These are phyloP conservation scores for Leccinum olivaceopallidum DNA, from an alignment of 768 basidiomycete genomes.

Conservation along the genomic window DNA sequence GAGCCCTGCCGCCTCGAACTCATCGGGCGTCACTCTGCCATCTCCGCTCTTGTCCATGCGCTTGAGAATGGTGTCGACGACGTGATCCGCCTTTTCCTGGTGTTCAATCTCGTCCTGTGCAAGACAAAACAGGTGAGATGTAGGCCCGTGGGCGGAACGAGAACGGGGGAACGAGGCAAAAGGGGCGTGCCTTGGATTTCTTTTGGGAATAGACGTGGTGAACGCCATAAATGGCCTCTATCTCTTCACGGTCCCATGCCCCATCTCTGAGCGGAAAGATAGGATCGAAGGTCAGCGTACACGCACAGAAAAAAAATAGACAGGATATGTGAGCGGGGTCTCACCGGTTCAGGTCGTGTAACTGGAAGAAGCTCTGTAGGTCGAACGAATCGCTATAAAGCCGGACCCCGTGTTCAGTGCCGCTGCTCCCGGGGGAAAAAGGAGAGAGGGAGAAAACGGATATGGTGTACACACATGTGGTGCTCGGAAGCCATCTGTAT, in stretches of 20 bases:
- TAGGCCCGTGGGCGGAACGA: neutral
- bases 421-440: neutral
- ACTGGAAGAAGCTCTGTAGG: conserved; percentile 85
- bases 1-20: conserved; percentile 72
- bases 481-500: conserved; percentile 85
- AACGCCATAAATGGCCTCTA: conserved; percentile 95
- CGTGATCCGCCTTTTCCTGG: conserved; percentile 75
- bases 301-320: neutral
- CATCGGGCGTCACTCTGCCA: conserved; percentile 64
- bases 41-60: conserved; percentile 76
- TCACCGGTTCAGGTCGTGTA: conserved; percentile 90
- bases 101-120: conserved; percentile 73
- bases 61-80: conserved; percentile 70
- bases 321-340: conserved; percentile 14
- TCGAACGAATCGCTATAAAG: conserved; percentile 74
- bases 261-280: conserved; percentile 57
- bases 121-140: neutral
- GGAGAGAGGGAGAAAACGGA: neutral
- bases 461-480: conserved; percentile 59
- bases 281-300: neutral
- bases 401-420: neutral
- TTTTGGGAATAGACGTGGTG: conserved; percentile 89
- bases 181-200: conserved; percentile 59
- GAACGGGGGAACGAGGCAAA: neutral
- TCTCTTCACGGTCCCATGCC: conserved; percentile 80